Percentiles rank a stretch among this genome's conserved stretches.
Evolutionary conservation across 2,329 filamentous ascomycete species (phyloP).

Genomic region (Xylariales sp.): DNA sequence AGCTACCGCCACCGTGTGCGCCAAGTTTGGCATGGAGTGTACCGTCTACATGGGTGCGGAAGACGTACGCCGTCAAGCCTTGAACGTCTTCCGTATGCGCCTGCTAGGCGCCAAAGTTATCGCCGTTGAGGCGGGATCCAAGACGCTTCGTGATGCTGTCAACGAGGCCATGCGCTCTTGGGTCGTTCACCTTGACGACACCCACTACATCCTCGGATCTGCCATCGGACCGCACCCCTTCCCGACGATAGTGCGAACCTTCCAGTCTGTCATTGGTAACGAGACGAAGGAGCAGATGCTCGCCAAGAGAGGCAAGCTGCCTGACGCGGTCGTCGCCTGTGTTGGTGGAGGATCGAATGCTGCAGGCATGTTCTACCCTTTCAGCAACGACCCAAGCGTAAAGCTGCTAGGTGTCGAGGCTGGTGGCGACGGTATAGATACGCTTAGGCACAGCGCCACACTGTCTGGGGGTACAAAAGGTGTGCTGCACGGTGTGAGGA

Average conservation of each 20-base stretch:
- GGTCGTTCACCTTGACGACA: constrained; percentile 88
- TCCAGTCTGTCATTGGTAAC: constrained; percentile 93
- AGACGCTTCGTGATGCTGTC: constrained; percentile 79
- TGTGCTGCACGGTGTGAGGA: constrained; percentile 91
- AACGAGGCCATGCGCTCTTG: constrained; percentile 93
- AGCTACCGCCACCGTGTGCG: constrained; percentile 93
- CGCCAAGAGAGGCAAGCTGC: constrained; percentile 78
- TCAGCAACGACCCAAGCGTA: constrained; percentile 77
- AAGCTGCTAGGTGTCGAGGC: constrained; percentile 93
- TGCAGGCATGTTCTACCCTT: constrained; percentile 97
- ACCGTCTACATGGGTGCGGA: constrained; percentile 98
- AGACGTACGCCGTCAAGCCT: constrained; percentile 89
- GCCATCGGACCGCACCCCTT: constrained; percentile 97
- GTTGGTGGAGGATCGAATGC: constrained; percentile 95
- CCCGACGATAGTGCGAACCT: constrained; percentile 94
- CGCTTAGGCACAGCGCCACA: constrained; percentile 79
- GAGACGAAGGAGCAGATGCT: constrained; percentile 93
- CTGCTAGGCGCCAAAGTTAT: constrained; percentile 89
- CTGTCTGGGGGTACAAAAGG: constrained; percentile 82
- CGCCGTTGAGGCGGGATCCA: constrained; percentile 84
- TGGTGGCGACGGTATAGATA: constrained; percentile 88
- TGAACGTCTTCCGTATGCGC: constrained; percentile 99
- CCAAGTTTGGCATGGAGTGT: constrained; percentile 97
- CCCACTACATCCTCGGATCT: constrained; percentile 97
- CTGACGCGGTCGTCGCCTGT: constrained; percentile 93